These are phyloP conservation scores for Talaromyces sp. DNA, from an alignment of 2,329 filamentous ascomycete species.

Conservation along the genomic window DNA sequence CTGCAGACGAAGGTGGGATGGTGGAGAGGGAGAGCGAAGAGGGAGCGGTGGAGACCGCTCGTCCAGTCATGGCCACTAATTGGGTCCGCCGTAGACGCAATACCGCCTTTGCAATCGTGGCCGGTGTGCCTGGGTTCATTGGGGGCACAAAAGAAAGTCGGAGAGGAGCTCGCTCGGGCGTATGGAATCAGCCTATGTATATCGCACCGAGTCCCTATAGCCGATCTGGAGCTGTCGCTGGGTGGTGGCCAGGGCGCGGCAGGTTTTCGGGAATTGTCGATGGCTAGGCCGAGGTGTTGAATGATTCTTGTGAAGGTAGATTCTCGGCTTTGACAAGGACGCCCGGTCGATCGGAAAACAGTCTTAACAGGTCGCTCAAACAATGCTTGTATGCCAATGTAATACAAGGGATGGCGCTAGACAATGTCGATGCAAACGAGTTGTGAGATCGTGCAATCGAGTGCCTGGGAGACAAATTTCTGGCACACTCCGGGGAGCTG, in stretches of 20 bases:
- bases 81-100: constrained; percentile 4
- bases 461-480: background rate
- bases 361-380: background rate
- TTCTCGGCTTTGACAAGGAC: background rate
- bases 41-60: constrained; percentile 31
- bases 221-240: background rate
- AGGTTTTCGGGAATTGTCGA: background rate
- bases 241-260: background rate
- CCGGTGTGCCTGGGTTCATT: constrained; percentile 8
- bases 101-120: background rate
- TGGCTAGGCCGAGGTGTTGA: constrained; percentile 1
- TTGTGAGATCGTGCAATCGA: background rate
- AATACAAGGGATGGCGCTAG: background rate
- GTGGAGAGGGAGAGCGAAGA: constrained; percentile 1
- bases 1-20: constrained; percentile 5
- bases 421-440: background rate
- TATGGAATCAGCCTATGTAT: constrained; percentile 2
- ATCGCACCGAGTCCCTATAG: background rate
- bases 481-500: background rate
- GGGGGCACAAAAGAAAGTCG: background rate
- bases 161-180: background rate
- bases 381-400: background rate
- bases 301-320: background rate
- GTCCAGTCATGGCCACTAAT: constrained; percentile 17
- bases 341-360: background rate